These are phyloP conservation scores for Ensete ventricosum DNA, from an alignment of 176 grass and related monocot genomes.

Conservation along the genomic window DNA sequence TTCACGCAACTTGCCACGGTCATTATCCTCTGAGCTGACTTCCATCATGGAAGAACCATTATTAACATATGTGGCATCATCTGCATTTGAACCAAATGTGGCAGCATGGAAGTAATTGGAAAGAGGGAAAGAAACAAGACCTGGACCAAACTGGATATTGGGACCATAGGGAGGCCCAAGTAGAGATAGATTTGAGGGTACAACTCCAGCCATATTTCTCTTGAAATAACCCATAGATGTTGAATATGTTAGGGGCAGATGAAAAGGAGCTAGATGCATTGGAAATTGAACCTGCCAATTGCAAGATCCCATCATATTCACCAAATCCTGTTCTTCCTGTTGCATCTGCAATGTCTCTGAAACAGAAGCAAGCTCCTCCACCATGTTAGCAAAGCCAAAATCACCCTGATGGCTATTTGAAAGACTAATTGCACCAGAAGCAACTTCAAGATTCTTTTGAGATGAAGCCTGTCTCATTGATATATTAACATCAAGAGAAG, in stretches of 20 bases:
- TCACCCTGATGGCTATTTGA: slow-evolving; percentile 56
- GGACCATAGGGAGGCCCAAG: slow-evolving; percentile 39
- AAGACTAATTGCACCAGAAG: slow-evolving; percentile 61
- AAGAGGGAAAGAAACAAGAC: slow-evolving; percentile 41
- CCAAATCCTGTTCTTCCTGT: slow-evolving; percentile 61
- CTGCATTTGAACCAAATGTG: slow-evolving; percentile 32
- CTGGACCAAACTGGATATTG: slow-evolving; percentile 54
- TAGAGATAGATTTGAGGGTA: slow-evolving; percentile 36
- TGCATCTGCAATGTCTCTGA: slow-evolving; percentile 53
- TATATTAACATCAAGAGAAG: slow-evolving; percentile 50
- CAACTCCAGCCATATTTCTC: slow-evolving; percentile 48
- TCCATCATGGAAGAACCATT: slow-evolving; percentile 32
- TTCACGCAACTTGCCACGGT: slow-evolving; percentile 27
- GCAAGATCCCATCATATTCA: slow-evolving; percentile 63
- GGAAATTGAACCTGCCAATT: slow-evolving; percentile 51
- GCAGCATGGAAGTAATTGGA: slow-evolving; percentile 37
- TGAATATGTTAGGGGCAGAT: slow-evolving; percentile 42
- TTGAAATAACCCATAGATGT: slow-evolving; percentile 38
- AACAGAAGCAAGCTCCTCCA: slow-evolving; percentile 62
- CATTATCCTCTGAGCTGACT: slow-evolving; percentile 29
- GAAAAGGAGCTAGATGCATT: slow-evolving; percentile 35
- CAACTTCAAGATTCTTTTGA: slow-evolving; percentile 36
- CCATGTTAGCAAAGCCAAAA: slow-evolving; percentile 39
- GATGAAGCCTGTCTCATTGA: slow-evolving; percentile 42
- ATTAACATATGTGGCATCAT: slow-evolving; percentile 30